A percentile compares a stretch with the other conserved stretches of the same genome.
Evolutionary conservation across 2,329 filamentous ascomycete genomes (phyloP).

Genomic region (Bipolaris oryzae): DNA sequence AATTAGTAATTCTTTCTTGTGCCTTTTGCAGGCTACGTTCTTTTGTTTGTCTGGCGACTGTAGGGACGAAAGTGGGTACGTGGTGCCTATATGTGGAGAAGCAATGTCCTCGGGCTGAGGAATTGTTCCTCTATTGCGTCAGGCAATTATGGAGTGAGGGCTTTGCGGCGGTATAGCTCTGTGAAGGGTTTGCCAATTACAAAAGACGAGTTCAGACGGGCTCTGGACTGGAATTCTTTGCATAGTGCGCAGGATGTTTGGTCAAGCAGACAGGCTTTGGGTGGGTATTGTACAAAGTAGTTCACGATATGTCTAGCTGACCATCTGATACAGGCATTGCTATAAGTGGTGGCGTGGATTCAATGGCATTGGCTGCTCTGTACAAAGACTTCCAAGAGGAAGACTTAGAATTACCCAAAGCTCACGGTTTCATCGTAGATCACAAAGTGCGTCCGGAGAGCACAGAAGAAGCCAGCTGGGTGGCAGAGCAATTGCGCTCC

Average conservation of each 20-base stretch:
- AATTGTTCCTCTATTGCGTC: constrained; percentile 31
- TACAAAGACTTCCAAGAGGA: constrained; percentile 53
- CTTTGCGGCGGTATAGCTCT: constrained; percentile 31
- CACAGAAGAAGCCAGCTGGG: constrained; percentile 59
- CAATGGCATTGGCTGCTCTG: constrained; percentile 90
- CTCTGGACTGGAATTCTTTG: constrained; percentile 16
- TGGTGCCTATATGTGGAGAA: constrained; percentile 45
- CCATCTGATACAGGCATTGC: constrained; percentile 63
- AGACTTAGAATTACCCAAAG: constrained; percentile 26
- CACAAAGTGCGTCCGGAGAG: constrained; percentile 64
- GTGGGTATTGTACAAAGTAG: constrained; percentile 12
- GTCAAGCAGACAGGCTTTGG: constrained; percentile 13
- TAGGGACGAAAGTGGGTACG: constrained; percentile 2
- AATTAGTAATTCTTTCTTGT: constrained; percentile 9
- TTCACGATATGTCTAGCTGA: constrained; percentile 9
- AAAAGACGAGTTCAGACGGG: constrained; percentile 34
- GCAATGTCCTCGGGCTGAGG: constrained; percentile 42
- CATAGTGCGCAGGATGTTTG: constrained; percentile 1
- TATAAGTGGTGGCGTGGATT: constrained; percentile 91
- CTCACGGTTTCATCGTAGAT: constrained; percentile 66
- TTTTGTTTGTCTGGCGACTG: not conserved
- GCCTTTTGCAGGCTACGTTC: not conserved
- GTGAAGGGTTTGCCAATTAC: constrained; percentile 29
- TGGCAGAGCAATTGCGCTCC: constrained; percentile 53
- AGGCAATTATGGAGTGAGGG: constrained; percentile 17